These are phyloP conservation scores for Prunus padus DNA, from an alignment of 306 rosid genomes.

Conservation along the genomic window DNA sequence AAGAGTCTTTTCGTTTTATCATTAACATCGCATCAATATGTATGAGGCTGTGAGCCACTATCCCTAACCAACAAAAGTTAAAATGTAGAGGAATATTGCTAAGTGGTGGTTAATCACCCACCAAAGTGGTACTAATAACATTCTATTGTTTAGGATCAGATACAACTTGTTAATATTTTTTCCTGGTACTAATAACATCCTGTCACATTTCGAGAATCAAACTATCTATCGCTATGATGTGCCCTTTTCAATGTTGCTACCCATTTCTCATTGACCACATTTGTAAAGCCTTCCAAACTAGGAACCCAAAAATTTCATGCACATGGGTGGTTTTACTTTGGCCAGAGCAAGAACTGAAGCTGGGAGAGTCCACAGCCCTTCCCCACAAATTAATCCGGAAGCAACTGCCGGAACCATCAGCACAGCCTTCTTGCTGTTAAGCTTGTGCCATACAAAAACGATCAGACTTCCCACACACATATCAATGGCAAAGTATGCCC, in stretches of 20 bases:
- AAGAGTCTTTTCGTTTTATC: neutral
- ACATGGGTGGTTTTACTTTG: slow-evolving; percentile 76
- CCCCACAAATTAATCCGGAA: slow-evolving; percentile 91
- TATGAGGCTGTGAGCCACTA: too few species aligned
- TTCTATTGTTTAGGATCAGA: neutral
- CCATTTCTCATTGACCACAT: neutral
- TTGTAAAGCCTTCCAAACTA: slow-evolving; percentile 10
- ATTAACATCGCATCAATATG: neutral
- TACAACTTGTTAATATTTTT: neutral
- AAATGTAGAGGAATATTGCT: neutral
- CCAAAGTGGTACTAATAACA: too few species aligned
- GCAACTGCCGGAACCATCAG: slow-evolving; percentile 81
- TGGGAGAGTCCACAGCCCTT: slow-evolving; percentile 93
- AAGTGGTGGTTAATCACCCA: slow-evolving; percentile 3
- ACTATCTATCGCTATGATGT: neutral
- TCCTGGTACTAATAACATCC: neutral
- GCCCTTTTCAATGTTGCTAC: neutral
- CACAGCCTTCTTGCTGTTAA: slow-evolving; percentile 54
- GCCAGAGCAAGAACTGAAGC: slow-evolving; percentile 89
- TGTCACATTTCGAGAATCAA: neutral
- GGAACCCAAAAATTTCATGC: slow-evolving; percentile 80
- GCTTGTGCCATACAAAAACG: slow-evolving; percentile 63
- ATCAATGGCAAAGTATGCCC: slow-evolving; percentile 84
- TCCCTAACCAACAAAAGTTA: neutral
- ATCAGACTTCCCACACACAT: slow-evolving; percentile 69